Base-by-base conservation (phyloP, 2,329 filamentous ascomycete genomes). In the Ilyonectria mors-panacis region DNA sequence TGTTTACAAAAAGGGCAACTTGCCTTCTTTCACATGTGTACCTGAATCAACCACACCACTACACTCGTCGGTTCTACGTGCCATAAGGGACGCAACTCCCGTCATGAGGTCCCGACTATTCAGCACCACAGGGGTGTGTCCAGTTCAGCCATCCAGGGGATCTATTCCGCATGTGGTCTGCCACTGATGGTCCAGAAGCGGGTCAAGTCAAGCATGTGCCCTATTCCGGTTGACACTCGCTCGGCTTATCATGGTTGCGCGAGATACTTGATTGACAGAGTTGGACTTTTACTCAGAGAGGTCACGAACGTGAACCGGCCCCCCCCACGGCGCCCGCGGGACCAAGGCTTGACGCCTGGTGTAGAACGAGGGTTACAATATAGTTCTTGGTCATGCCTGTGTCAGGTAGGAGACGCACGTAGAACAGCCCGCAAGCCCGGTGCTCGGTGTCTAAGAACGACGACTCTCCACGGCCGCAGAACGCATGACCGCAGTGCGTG, bases 281-380 rank as follows among this genome's bases (percentile, higher is more conserved):
- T 13, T 10, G n/a, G 21, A 23, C 26, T 26, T 6, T 35, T 30
- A 50, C 42, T 51, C 44, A 26, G 54, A 30, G 42, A 60, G 13
- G 63, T 65, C 63, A 65, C 50, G 30, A 50, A 45, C 57, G 50
- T 65, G 63, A 65, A 60, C 35, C 57, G 33, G 35, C 50, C 33
- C 15, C 50, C 9, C 10, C 2, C 2, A 21, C 23, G 35, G 54
- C 28, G 33, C 59, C 21, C 39, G 26, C 39, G 21, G 15, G 15
- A 23, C 28, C 33, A 42, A 23, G 42, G 7, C 9, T 8, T 42
- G 10, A 19, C 30, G 12, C 42, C 15, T 44, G 42, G 33, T 13
- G 23, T 19, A 33, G 44, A 56, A 65, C 50, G n/a, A 26, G 12
- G 35, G 57, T 44, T 42, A 65, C 48, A 47, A 60, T 37, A n/a